Evolutionary conservation across 306 rosid genomes (phyloP), one percentile per base, ranked within the genome.

Genomic region (Neltuma alba): DNA sequence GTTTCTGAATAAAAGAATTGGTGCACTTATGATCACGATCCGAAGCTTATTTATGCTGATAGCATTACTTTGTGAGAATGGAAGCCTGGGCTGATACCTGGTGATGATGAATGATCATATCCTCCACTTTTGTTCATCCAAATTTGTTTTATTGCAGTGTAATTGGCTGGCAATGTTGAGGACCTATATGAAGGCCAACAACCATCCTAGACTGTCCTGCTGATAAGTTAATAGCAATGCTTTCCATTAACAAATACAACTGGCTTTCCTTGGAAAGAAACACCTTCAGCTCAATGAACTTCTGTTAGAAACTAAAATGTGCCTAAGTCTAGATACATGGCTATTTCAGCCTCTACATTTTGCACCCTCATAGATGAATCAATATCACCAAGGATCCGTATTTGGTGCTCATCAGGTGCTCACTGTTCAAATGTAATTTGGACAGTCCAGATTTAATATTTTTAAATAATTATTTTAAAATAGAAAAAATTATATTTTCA

Each of bases 101-200:
- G 70, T 69, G 40, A 36, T 36, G 77, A 42, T 44, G 71, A 44
- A 33, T 23, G 72, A 42, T 44, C 76, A 57, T 25, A 44, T 70
- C 28, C 23, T 76, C 68, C 41, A n/a, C 40, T 27, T 76, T 55
- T 57, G 44, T 31, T 33, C 27, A 67, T 41, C 50, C 54, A 60
- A 37, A 33, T 42, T 38, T 57, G n/a, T 74, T 68, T 21, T n/a
- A 48, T 50, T 73, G 40, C 54, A 65, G 37, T 71, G 70, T 42
- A 72, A 65, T 69, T 62, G 71, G 69, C 76, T 36, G 61, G 72
- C 64, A 83, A 31, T 70, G 52, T 60, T 79, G 63, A 70, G 65
- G 36, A 60, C 64, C 27, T 36, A 66, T 36, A 14, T 57, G 68
- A 34, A 45, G 54, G 79, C 73, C n/a, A 52, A 50, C 45, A 33